Evolutionary conservation across 257 asterid genomes (phyloP).

Genomic region (Orobanche coerulescens): DNA sequence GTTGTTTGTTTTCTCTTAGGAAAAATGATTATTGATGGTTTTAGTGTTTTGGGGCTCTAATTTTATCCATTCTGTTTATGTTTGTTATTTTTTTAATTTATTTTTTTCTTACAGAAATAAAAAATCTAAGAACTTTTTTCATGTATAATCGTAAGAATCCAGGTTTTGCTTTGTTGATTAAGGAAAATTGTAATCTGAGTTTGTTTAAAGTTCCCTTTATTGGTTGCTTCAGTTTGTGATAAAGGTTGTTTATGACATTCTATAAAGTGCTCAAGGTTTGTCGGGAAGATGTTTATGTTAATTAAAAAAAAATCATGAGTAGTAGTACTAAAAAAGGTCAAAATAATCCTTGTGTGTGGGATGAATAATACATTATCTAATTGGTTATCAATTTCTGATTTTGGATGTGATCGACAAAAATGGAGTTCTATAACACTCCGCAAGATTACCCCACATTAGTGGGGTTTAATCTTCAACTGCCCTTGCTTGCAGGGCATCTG

Average conservation of each 20-base stretch:
- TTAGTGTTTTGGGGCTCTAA: background rate
- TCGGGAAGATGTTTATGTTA: constrained; percentile 10
- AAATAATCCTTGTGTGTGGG: background rate
- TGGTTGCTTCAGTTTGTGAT: constrained; percentile 42
- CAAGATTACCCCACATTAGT: background rate
- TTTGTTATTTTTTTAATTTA: background rate
- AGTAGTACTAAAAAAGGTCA: background rate
- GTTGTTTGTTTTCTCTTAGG: background rate
- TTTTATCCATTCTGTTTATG: background rate
- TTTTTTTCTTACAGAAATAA: background rate
- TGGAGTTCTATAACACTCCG: background rate
- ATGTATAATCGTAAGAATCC: constrained; percentile 1
- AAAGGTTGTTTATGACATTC: constrained; percentile 31
- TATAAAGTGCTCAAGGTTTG: background rate
- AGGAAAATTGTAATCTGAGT: constrained; percentile 27
- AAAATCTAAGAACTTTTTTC: background rate
- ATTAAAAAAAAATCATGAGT: constrained; percentile 11
- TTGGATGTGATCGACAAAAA: constrained; percentile 3
- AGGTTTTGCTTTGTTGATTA: constrained; percentile 14
- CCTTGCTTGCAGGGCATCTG: constrained; percentile 75
- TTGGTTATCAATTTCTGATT: background rate
- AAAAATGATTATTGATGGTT: background rate
- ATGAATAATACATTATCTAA: background rate
- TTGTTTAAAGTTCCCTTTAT: constrained; percentile 34
- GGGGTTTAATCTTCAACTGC: constrained; percentile 1